Percentiles rank a stretch among this genome's conserved stretches.
Conservation (phyloP, 169 alveolate genomes). For the Cryptosporidium viatorum region DNA sequence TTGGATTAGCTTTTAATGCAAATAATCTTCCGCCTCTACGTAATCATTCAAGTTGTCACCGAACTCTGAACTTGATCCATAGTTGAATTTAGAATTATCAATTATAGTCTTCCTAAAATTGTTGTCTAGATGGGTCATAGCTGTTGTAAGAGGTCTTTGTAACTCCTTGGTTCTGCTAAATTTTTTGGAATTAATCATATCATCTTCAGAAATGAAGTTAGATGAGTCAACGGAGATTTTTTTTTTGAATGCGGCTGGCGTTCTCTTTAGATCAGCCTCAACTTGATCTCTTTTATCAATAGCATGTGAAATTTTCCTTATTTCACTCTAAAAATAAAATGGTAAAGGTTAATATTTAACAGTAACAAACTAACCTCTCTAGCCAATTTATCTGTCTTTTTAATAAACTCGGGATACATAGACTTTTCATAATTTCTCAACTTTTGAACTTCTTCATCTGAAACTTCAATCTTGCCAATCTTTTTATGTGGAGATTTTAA, state of each 20-base stretch:
- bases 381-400: slow-evolving; percentile 31
- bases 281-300: slow-evolving; percentile 35
- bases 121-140: slow-evolving; percentile 47
- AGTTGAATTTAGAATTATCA: slow-evolving; percentile 8
- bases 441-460: slow-evolving; percentile 53
- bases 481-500: neutral
- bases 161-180: neutral
- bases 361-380: slow-evolving; percentile 31
- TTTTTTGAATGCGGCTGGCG: slow-evolving; percentile 17
- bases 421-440: slow-evolving; percentile 34
- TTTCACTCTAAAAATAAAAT: slow-evolving; percentile 23
- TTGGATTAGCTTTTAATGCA: neutral
- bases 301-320: slow-evolving; percentile 3
- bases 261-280: slow-evolving; percentile 43
- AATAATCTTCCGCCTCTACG: neutral
- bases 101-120: neutral
- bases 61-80: neutral
- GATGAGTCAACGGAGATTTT: neutral
- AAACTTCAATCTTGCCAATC: slow-evolving; percentile 18
- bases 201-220: neutral
- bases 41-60: neutral
- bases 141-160: slow-evolving; percentile 51
- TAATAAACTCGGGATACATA: slow-evolving; percentile 14
- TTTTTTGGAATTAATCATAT: neutral
- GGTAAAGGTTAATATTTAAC: neutral